Evolutionary conservation across 768 basidiomycete species (phyloP).

Genomic region (Cystobasidium tubakii): DNA sequence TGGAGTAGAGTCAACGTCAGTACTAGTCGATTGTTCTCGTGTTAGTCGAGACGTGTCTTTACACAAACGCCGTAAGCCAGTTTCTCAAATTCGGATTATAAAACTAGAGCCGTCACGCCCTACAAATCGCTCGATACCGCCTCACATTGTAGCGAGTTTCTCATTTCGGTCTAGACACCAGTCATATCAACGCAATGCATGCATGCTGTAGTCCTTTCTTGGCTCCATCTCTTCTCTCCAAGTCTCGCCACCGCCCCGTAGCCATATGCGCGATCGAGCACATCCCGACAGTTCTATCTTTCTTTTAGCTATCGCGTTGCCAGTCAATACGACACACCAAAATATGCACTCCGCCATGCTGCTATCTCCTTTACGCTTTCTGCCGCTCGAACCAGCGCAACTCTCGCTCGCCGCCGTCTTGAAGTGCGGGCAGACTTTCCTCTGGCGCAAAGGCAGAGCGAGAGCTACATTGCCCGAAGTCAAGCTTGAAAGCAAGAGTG

Average conservation of each 20-base stretch:
- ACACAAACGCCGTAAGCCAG: no score
- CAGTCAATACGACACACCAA: no score
- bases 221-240: no score
- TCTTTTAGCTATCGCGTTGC: no score
- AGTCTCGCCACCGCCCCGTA: no score
- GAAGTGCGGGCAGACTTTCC: slow-evolving; percentile 77
- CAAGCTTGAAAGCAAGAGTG: slow-evolving; percentile 14
- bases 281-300: no score
- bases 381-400: slow-evolving; percentile 63
- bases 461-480: slow-evolving; percentile 33
- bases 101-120: no score
- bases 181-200: slow-evolving; percentile 22
- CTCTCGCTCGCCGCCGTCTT: slow-evolving; percentile 71
- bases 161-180: no score
- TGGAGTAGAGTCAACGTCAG: slow-evolving; percentile 39
- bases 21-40: slow-evolving; percentile 40
- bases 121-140: no score
- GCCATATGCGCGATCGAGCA: no score
- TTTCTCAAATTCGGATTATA: no score
- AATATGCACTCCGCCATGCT: neutral
- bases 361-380: slow-evolving; percentile 55
- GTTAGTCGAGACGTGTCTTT: neutral
- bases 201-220: neutral
- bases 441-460: slow-evolving; percentile 60
- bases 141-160: no score